Evolutionary conservation across 2,329 filamentous ascomycete species (phyloP).

Genomic region (Bipolaris sorokiniana): DNA sequence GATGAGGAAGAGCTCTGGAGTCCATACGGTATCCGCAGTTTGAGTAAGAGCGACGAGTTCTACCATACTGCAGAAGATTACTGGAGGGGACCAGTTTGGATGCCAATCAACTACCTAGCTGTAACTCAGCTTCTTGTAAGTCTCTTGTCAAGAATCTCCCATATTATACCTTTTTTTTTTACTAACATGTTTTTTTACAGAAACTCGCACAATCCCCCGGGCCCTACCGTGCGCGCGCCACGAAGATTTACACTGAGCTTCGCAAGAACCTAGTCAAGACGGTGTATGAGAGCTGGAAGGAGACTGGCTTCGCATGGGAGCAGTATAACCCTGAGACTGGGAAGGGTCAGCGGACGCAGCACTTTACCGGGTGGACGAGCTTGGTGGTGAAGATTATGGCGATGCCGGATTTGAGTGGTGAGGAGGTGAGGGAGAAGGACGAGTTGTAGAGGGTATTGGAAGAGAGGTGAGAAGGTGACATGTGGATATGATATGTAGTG

Average conservation of each 20-base stretch:
- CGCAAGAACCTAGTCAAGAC: constrained; percentile 87
- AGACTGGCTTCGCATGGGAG: constrained; percentile 97
- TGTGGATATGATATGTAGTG: neutral
- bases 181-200: constrained; percentile 48
- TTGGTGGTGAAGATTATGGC: constrained; percentile 96
- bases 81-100: constrained; percentile 95
- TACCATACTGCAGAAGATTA: constrained; percentile 96
- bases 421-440: constrained; percentile 30
- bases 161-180: neutral
- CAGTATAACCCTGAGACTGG: constrained; percentile 96
- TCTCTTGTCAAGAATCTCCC: neutral
- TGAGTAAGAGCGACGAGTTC: constrained; percentile 81
- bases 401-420: constrained; percentile 72
- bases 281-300: constrained; percentile 84
- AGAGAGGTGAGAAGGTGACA: too few relatives aligned
- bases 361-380: constrained; percentile 99
- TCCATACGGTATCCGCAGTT: constrained; percentile 81
- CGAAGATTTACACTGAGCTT: constrained; percentile 75
- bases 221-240: constrained; percentile 71
- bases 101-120: constrained; percentile 94
- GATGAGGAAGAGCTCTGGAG: constrained; percentile 91
- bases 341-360: constrained; percentile 90
- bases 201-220: constrained; percentile 68
- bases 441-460: constrained; percentile 31
- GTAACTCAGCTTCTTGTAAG: constrained; percentile 73